Percentiles rank a stretch among this genome's conserved stretches.
Conservation (phyloP, 208 protist species). For the Acanthamoeba lenticulata region DNA sequence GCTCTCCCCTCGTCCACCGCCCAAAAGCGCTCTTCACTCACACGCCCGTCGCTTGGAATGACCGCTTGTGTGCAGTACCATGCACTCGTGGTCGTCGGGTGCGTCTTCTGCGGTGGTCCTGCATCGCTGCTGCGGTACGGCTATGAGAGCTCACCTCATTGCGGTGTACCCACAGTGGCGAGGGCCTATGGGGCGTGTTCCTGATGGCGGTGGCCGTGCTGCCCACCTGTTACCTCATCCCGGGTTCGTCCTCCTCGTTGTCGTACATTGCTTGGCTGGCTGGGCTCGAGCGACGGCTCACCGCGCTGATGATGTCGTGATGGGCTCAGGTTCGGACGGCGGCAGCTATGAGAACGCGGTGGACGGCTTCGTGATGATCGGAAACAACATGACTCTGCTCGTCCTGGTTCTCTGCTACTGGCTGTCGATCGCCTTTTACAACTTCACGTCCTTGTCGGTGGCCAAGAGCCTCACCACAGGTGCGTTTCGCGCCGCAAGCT, state of each 20-base stretch:
- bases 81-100: slow-evolving; percentile 23
- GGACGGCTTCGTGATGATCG: slow-evolving; percentile 51
- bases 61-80: background rate
- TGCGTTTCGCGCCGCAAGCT: background rate
- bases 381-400: slow-evolving; percentile 20
- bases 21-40: background rate
- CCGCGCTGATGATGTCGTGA: too few species aligned
- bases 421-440: slow-evolving; percentile 65
- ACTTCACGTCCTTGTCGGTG: slow-evolving; percentile 28
- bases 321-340: background rate
- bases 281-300: too few species aligned
- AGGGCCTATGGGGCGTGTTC: slow-evolving; percentile 36
- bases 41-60: background rate
- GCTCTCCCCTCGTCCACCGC: background rate
- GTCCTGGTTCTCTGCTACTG: background rate
- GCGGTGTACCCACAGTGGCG: background rate
- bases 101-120: background rate
- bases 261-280: too few species aligned
- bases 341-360: slow-evolving; percentile 60
- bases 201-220: slow-evolving; percentile 52
- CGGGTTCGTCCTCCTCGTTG: background rate
- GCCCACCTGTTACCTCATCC: slow-evolving; percentile 48
- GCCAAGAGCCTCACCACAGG: slow-evolving; percentile 53
- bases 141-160: too few species aligned
- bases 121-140: background rate